Conservation (phyloP, 139 green algal genomes). For the Trebouxia sp. region DNA sequence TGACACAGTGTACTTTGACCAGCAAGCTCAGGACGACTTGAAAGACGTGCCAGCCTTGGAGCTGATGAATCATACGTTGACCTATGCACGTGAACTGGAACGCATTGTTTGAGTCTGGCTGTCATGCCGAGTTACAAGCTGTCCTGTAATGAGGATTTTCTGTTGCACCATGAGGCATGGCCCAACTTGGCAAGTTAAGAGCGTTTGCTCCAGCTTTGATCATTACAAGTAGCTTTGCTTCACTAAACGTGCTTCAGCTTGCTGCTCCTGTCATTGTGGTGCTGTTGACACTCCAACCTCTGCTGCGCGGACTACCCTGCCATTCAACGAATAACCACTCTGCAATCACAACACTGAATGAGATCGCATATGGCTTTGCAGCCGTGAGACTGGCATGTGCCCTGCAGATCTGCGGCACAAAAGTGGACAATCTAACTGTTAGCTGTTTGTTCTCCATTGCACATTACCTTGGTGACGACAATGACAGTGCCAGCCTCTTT, state of each 20-base stretch:
- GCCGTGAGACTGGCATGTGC: too few relatives aligned
- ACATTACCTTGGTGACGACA: constrained; percentile 58
- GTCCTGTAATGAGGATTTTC: too few relatives aligned
- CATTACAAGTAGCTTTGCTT: too few relatives aligned
- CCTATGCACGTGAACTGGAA: constrained; percentile 95
- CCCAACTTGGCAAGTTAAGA: too few relatives aligned
- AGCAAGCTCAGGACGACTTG: not conserved
- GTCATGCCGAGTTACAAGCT: not conserved
- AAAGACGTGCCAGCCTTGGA: constrained; percentile 52
- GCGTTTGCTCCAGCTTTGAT: too few relatives aligned
- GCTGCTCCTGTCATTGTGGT: not conserved
- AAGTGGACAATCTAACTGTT: too few relatives aligned
- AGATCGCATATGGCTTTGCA: too few relatives aligned
- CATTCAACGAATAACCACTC: constrained; percentile 84
- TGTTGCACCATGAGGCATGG: too few relatives aligned
- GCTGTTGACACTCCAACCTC: constrained; percentile 78
- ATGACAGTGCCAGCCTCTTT: constrained; percentile 81
- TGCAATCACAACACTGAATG: constrained; percentile 48
- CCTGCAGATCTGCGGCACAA: too few relatives aligned
- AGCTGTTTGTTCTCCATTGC: not conserved
- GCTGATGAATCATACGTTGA: constrained; percentile 86
- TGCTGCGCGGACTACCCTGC: constrained; percentile 77
- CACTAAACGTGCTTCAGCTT: not conserved
- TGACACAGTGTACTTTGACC: constrained; percentile 65
- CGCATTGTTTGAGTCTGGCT: constrained; percentile 81